Evolutionary conservation across 2,329 filamentous ascomycete species (phyloP).

Genomic region (Aspergillus aculeatinus): DNA sequence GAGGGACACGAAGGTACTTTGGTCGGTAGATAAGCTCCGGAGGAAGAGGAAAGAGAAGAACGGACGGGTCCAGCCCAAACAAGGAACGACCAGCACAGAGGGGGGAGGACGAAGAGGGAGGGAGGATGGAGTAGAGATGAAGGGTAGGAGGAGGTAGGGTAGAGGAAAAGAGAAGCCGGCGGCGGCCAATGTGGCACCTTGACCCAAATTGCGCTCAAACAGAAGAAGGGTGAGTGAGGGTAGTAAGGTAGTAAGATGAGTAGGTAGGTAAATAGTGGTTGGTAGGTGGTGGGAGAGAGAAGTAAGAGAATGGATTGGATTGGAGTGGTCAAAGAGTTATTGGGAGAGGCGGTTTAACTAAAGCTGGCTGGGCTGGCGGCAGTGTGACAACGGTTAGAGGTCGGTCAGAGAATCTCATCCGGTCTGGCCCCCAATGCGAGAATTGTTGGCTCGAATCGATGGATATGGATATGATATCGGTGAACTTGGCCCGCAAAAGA

Average conservation of each 20-base stretch:
- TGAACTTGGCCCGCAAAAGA: too few relatives aligned
- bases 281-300: background rate
- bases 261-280: background rate
- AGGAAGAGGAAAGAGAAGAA: conserved; percentile 1
- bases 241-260: background rate
- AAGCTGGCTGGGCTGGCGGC: conserved; percentile 26
- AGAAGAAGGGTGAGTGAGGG: background rate
- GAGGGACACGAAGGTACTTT: background rate
- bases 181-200: conserved; percentile 13
- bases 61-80: conserved; percentile 9
- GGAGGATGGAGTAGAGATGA: background rate
- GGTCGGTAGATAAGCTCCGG: conserved; percentile 5
- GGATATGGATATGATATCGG: background rate
- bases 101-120: background rate
- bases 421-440: conserved; percentile 21
- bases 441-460: conserved; percentile 22
- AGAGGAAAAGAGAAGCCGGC: conserved; percentile 3
- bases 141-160: conserved; percentile 3
- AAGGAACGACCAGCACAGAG: conserved; percentile 9
- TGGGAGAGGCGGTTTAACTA: conserved; percentile 27
- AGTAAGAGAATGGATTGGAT: conserved; percentile 1
- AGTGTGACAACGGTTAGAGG: conserved; percentile 26
- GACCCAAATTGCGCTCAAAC: conserved; percentile 13
- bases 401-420: conserved; percentile 20
- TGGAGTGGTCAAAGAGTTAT: conserved; percentile 18